phyloP scores from a whole-genome alignment of 1,139 yeast genomes.

The Pichia sp. region DNA sequence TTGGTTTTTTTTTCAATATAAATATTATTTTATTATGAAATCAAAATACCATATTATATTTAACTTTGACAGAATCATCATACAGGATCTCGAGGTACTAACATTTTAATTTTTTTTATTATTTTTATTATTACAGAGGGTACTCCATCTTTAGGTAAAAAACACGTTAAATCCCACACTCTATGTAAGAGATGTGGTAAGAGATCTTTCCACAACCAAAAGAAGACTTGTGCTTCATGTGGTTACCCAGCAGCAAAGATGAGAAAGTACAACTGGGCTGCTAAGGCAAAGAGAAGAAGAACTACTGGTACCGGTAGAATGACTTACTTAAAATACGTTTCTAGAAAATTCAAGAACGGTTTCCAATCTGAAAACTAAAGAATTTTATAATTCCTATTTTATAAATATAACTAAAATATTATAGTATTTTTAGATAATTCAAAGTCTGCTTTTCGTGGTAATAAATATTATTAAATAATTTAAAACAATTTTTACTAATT shows the following conservation, averaged over 20 bases:
- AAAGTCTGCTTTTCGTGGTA: constrained; percentile 1
- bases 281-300: constrained; percentile 99
- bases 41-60: too few species aligned
- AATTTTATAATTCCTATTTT: neutral
- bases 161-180: constrained; percentile 99
- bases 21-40: too few species aligned
- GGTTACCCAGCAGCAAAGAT: constrained; percentile 99
- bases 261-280: constrained; percentile 99
- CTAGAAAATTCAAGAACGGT: constrained; percentile 98
- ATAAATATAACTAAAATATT: constrained; percentile 1
- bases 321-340: constrained; percentile 94
- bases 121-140: constrained; percentile 57
- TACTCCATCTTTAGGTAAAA: constrained; percentile 99
- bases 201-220: constrained; percentile 99
- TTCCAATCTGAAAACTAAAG: constrained; percentile 54
- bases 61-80: too few species aligned
- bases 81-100: too few species aligned
- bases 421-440: constrained; percentile 9
- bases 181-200: constrained; percentile 99
- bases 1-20: too few species aligned
- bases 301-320: constrained; percentile 99
- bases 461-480: neutral
- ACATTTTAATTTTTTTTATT: neutral
- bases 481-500: too few species aligned
- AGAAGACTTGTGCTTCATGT: constrained; percentile 98